phyloP scores from a whole-genome alignment of 148 eudicot species.

The Cornus controversa region DNA sequence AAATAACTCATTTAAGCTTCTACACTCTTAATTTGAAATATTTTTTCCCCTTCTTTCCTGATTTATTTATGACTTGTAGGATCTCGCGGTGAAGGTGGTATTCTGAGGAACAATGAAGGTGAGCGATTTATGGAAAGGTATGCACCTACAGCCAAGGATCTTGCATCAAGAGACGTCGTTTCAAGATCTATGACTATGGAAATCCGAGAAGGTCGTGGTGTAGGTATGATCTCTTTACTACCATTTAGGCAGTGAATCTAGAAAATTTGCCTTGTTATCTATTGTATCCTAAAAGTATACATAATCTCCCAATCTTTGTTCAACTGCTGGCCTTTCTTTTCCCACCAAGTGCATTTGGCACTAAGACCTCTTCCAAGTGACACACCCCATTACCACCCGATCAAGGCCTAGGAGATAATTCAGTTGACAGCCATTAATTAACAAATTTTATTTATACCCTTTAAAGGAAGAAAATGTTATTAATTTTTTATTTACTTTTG shows the following conservation, averaged over 20 bases:
- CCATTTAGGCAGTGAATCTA: background rate
- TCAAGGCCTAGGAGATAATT: background rate
- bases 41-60: background rate
- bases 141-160: constrained; percentile 99
- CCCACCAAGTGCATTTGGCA: background rate
- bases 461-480: too few relatives aligned
- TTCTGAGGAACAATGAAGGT: constrained; percentile 91
- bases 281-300: background rate
- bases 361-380: background rate
- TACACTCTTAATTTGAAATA: background rate
- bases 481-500: too few relatives aligned
- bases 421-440: background rate
- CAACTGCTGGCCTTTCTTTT: background rate
- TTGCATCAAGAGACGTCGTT: constrained; percentile 96
- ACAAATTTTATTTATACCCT: too few relatives aligned
- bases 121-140: constrained; percentile 99
- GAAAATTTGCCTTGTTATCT: background rate
- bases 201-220: constrained; percentile 99
- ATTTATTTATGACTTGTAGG: constrained; percentile 42
- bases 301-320: background rate
- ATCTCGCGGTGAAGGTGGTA: constrained; percentile 99
- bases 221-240: constrained; percentile 51
- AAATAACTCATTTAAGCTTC: too few relatives aligned
- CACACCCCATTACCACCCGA: background rate
- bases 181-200: constrained; percentile 99